Conservation (phyloP, 495 filamentous ascomycete species). For the Daldinia grandis region DNA sequence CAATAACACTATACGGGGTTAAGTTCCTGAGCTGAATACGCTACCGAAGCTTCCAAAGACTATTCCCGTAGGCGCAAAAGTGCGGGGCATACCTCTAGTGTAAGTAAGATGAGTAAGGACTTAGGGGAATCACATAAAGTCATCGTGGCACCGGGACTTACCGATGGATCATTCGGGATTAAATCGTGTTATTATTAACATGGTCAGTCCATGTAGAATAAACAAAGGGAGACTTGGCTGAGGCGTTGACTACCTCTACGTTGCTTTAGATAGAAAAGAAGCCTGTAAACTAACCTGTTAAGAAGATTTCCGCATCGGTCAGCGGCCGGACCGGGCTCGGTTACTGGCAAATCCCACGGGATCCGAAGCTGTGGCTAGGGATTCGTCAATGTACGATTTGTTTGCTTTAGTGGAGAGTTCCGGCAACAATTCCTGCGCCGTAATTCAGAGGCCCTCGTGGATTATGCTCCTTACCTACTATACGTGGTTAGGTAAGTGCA, state of each 20-base stretch:
- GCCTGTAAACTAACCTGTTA: background rate
- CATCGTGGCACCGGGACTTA: background rate
- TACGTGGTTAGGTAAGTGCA: background rate
- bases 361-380: background rate
- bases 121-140: too few relatives aligned
- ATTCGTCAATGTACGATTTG: constrained; percentile 29
- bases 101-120: background rate
- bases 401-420: constrained; percentile 13
- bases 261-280: background rate
- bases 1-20: background rate
- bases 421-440: background rate
- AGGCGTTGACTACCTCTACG: background rate
- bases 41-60: background rate
- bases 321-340: background rate
- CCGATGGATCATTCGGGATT: background rate
- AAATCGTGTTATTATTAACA: background rate
- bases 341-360: constrained; percentile 6
- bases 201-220: background rate
- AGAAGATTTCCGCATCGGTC: background rate
- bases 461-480: background rate
- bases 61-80: background rate
- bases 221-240: background rate
- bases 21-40: background rate
- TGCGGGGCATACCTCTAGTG: background rate
- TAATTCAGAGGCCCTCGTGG: constrained; percentile 3